Evolutionary conservation across 2,329 filamentous ascomycete species (phyloP).

Genomic region (Botrytis hyacinthi): DNA sequence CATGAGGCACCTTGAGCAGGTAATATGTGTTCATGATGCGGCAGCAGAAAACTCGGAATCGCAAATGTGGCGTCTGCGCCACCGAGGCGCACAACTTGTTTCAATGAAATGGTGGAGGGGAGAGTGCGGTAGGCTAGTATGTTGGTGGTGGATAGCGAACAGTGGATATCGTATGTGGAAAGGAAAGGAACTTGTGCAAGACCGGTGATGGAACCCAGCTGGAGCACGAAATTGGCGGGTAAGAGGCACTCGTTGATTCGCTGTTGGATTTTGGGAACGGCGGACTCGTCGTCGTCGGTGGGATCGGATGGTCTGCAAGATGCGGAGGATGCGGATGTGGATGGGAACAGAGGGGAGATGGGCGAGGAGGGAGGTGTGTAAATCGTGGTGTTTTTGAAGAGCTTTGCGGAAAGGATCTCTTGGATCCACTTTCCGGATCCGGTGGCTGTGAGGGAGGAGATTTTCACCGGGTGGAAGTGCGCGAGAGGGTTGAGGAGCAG

Average conservation of each 20-base stretch:
- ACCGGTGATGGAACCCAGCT: conserved; percentile 46
- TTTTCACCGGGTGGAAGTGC: conserved; percentile 52
- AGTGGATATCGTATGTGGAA: background rate
- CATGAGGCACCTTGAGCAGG: conserved; percentile 41
- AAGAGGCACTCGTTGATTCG: conserved; percentile 50
- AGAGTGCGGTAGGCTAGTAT: conserved; percentile 29
- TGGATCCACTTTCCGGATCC: conserved; percentile 52
- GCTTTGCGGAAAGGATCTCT: conserved; percentile 45
- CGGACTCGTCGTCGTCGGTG: conserved; percentile 25
- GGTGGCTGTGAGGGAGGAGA: conserved; percentile 50
- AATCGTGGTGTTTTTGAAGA: conserved; percentile 41
- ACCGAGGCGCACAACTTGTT: conserved; percentile 50
- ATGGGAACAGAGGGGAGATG: background rate
- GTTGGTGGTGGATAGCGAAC: background rate
- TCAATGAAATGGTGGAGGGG: conserved; percentile 37
- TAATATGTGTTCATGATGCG: conserved; percentile 54
- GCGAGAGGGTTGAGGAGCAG: conserved; percentile 48
- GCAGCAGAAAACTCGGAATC: conserved; percentile 50
- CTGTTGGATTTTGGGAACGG: conserved; percentile 46
- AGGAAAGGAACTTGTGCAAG: conserved; percentile 49
- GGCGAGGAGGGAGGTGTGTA: conserved; percentile 24
- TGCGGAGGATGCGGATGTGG: conserved; percentile 34
- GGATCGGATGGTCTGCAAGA: conserved; percentile 27
- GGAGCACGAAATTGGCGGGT: conserved; percentile 52
- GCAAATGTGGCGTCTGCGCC: conserved; percentile 50